A percentile compares a stretch with the other conserved stretches of the same genome.
Conservation (phyloP, 164 flowering plant species). For the Dillenia turbinata region DNA sequence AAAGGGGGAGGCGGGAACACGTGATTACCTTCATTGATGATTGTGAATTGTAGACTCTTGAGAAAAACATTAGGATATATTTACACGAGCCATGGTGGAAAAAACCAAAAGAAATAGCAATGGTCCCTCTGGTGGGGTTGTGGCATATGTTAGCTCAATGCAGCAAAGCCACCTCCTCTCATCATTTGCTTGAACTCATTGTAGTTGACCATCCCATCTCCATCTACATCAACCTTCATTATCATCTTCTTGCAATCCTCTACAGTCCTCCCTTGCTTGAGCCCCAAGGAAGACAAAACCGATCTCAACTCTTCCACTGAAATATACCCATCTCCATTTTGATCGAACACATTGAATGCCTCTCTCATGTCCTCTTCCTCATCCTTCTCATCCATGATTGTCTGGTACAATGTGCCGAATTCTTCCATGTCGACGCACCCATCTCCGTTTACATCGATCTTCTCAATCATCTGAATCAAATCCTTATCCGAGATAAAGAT, state of each 20-base stretch:
- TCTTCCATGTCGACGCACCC: slow-evolving; percentile 70
- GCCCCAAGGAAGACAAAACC: slow-evolving; percentile 51
- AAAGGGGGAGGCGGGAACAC: too few relatives aligned
- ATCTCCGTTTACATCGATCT: slow-evolving; percentile 59
- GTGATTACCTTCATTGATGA: too few relatives aligned
- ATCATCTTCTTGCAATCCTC: slow-evolving; percentile 75
- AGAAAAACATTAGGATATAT: too few relatives aligned
- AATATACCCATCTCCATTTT: slow-evolving; percentile 69
- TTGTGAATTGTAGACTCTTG: too few relatives aligned
- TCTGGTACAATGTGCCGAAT: slow-evolving; percentile 44
- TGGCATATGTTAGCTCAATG: slow-evolving; percentile 20
- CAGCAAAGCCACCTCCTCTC: slow-evolving; percentile 56
- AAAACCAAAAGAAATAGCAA: too few relatives aligned
- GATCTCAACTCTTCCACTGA: slow-evolving; percentile 60
- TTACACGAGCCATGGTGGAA: too few relatives aligned
- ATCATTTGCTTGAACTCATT: slow-evolving; percentile 70
- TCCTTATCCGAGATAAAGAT: slow-evolving; percentile 55
- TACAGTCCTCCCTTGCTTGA: slow-evolving; percentile 54
- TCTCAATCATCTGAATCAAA: slow-evolving; percentile 48
- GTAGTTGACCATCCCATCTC: slow-evolving; percentile 64
- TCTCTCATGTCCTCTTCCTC: slow-evolving; percentile 73
- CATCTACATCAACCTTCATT: slow-evolving; percentile 63
- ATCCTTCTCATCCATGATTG: slow-evolving; percentile 49
- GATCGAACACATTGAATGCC: slow-evolving; percentile 75
- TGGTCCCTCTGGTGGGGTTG: too few relatives aligned